A percentile compares a stretch with the other conserved stretches of the same genome.
Evolutionary conservation across 2,329 filamentous ascomycete species (phyloP).

Genomic region (Aspergillus sp.): DNA sequence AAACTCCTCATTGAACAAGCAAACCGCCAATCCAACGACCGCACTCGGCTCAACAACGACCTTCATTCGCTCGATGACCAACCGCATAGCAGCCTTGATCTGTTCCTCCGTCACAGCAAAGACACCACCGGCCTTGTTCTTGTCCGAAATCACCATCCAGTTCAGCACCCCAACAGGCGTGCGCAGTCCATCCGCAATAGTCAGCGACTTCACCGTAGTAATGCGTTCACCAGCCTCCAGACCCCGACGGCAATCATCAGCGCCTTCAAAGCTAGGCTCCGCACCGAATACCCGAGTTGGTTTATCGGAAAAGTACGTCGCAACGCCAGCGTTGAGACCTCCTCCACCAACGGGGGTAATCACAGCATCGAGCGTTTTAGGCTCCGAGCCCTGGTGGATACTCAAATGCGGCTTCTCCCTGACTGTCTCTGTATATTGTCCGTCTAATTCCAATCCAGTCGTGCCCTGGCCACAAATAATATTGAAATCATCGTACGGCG

Average conservation of each 20-base stretch:
- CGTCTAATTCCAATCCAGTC: slow-evolving; percentile 72
- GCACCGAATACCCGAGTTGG: slow-evolving; percentile 76
- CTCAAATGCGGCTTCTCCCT: slow-evolving; percentile 20
- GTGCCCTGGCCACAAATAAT: slow-evolving; percentile 95
- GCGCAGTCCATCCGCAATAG: slow-evolving; percentile 82
- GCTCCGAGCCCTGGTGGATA: slow-evolving; percentile 11
- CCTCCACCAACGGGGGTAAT: slow-evolving; percentile 84
- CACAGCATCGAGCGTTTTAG: slow-evolving; percentile 57
- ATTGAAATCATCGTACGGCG: slow-evolving; percentile 88
- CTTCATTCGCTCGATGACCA: slow-evolving; percentile 86
- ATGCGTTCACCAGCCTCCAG: slow-evolving; percentile 62
- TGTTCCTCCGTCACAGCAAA: slow-evolving; percentile 74
- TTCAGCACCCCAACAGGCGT: slow-evolving; percentile 74
- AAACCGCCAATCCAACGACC: slow-evolving; percentile 77
- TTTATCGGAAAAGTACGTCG: slow-evolving; percentile 66
- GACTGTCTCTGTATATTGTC: slow-evolving; percentile 61
- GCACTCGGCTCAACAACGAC: slow-evolving; percentile 84
- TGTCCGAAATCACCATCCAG: slow-evolving; percentile 72
- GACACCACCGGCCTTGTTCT: slow-evolving; percentile 64
- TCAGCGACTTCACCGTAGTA: slow-evolving; percentile 65
- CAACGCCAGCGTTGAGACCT: slow-evolving; percentile 79
- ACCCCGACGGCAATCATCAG: slow-evolving; percentile 74
- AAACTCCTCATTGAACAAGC: slow-evolving; percentile 82
- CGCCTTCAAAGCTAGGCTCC: slow-evolving; percentile 77
- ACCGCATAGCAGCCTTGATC: slow-evolving; percentile 68